A percentile compares a stretch with the other conserved stretches of the same genome.
Evolutionary conservation across 306 rosid species (phyloP).

Genomic region (Prunus salicina): DNA sequence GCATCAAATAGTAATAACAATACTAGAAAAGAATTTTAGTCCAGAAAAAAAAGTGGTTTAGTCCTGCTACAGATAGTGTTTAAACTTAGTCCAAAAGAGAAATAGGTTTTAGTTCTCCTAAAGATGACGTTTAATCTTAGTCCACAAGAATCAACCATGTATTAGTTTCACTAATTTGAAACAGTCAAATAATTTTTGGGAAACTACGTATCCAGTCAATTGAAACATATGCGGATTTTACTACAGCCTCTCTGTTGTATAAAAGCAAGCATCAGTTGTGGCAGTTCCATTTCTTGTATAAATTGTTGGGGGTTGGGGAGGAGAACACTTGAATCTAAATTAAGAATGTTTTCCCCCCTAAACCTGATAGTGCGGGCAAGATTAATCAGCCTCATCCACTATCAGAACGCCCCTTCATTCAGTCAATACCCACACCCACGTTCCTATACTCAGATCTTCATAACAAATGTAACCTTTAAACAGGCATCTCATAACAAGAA

Average conservation of each 20-base stretch:
- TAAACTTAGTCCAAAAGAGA: neutral
- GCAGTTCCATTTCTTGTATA: neutral
- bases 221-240: neutral
- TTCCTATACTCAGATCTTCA: neutral
- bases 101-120: neutral
- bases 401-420: constrained; percentile 1
- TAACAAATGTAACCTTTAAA: neutral
- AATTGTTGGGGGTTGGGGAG: neutral
- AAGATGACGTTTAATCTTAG: neutral
- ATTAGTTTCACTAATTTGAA: neutral
- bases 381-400: neutral
- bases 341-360: neutral
- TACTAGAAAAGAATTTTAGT: neutral
- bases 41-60: neutral
- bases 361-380: neutral
- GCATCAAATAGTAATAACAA: neutral
- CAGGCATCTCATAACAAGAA: neutral
- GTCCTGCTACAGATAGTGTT: neutral
- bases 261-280: neutral
- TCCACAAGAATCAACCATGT: neutral
- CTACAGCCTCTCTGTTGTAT: neutral
- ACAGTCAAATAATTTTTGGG: neutral
- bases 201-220: neutral
- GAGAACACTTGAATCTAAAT: neutral
- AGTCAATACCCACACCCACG: neutral